phyloP scores from a whole-genome alignment of 2,329 filamentous ascomycete genomes.

The Zasmidium angulare region DNA sequence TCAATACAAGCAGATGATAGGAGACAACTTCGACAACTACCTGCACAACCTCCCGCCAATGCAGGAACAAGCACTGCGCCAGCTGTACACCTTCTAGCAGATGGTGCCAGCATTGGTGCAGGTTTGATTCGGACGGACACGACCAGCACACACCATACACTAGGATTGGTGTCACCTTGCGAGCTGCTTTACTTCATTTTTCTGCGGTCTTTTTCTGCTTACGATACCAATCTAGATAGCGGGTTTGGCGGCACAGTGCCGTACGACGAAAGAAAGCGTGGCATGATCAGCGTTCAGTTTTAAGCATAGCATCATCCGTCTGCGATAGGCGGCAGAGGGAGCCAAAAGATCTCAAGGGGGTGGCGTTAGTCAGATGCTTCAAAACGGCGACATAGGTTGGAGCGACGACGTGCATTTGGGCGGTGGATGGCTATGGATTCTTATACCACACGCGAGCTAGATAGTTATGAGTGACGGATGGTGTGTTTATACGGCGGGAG shows the following conservation, averaged over 20 bases:
- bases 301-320: slow-evolving; percentile 36
- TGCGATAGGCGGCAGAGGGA: slow-evolving; percentile 37
- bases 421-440: neutral
- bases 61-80: slow-evolving; percentile 45
- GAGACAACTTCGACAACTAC: slow-evolving; percentile 53
- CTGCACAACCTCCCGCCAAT: slow-evolving; percentile 46
- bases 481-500: neutral
- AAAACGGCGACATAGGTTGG: neutral
- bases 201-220: slow-evolving; percentile 16
- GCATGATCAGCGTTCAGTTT: slow-evolving; percentile 29
- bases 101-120: slow-evolving; percentile 18
- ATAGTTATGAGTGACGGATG: neutral
- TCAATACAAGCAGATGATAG: slow-evolving; percentile 56
- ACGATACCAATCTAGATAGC: slow-evolving; percentile 31
- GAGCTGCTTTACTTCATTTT: slow-evolving; percentile 2
- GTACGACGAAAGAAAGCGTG: neutral
- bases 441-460: neutral
- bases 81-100: slow-evolving; percentile 42
- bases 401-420: neutral
- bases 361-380: slow-evolving; percentile 15
- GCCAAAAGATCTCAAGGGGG: slow-evolving; percentile 18
- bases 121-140: slow-evolving; percentile 3
- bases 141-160: slow-evolving; percentile 3
- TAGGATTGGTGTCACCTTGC: neutral
- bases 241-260: slow-evolving; percentile 6